Evolutionary conservation across 2,329 filamentous ascomycete genomes (phyloP), one percentile per base, ranked within the genome.

Genomic region (Fusarium sambucinum): DNA sequence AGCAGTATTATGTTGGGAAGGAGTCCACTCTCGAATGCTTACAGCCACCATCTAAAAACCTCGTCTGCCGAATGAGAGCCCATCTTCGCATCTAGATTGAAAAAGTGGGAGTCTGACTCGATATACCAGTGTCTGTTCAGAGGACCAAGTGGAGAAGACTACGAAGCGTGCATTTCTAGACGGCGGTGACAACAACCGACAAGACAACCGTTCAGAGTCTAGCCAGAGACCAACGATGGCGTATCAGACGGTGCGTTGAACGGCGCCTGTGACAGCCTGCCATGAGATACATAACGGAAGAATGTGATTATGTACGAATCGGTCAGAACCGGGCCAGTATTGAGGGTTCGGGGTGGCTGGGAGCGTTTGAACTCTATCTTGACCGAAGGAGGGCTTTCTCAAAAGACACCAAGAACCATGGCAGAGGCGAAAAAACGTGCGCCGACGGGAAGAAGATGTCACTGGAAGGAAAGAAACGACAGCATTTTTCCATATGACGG

Each of bases 361-460:
- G 33, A 59, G 42, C 58, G 66, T 69, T 69, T 56, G 42, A 67
- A 69, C 66, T 70, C 54, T 69, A 67, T 69, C 44, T 37, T 40
- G 29, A 35, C 17, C 19, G 19, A 23, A 23, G 48, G 14, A 50
- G 29, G 32, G 23, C 17, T 51, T 70, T 70, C 57, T 70, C 59
- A 62, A 68, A 64, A 57, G 23, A 21, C 30, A 33, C 14, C 29
- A 19, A 42, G 52, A 55, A 55, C 27, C 50, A 47, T 40, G 40
- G 37, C 37, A 63, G 48, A 51, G 48, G 48, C n/a, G 29, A n/a
- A 19, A 67, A 41, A 51, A 40, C 46, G 46, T 55, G 50, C 32
- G 53, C 25, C 17, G 40, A n/a, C n/a, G 48, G 30, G 27, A 45
- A 50, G 41, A 54, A 40, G 13, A 56, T 63, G 66, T 68, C 66